Evolutionary conservation across 257 asterid genomes (phyloP).

Genomic region (Forsythia suspensa): DNA sequence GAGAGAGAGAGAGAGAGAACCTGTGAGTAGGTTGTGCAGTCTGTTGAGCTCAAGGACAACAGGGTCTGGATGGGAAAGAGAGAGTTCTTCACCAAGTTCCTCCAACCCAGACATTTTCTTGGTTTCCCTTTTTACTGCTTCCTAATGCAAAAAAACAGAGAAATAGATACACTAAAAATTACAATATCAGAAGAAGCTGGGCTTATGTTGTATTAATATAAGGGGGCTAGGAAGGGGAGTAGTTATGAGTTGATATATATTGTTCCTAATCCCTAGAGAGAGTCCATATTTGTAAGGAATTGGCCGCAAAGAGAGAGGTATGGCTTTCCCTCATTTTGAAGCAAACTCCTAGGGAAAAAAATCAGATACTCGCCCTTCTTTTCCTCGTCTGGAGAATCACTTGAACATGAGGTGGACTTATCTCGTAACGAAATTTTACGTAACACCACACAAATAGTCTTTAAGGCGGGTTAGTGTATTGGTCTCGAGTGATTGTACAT

Average conservation of each 20-base stretch:
- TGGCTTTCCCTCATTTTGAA: conserved; percentile 40
- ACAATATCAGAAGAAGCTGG: conserved; percentile 21
- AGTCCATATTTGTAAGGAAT: conserved; percentile 57
- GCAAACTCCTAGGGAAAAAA: conserved; percentile 47
- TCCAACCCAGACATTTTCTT: conserved; percentile 44
- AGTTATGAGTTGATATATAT: conserved; percentile 35
- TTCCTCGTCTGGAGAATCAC: conserved; percentile 7
- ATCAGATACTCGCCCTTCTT: conserved; percentile 15
- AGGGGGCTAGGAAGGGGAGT: conserved; percentile 24
- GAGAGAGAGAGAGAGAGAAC: conserved; percentile 27
- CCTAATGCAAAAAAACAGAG: conserved; percentile 8
- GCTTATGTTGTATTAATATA: conserved; percentile 25
- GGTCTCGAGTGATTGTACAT: not conserved
- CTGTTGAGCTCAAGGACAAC: conserved; percentile 70
- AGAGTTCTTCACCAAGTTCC: conserved; percentile 36
- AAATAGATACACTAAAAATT: conserved; percentile 7
- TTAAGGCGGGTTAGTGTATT: no score
- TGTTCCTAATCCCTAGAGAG: conserved; percentile 29
- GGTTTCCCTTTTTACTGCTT: conserved; percentile 2
- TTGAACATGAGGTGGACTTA: not conserved
- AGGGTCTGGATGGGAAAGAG: conserved; percentile 65
- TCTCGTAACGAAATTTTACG: not conserved
- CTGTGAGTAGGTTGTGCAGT: conserved; percentile 78
- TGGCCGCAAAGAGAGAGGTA: conserved; percentile 71
- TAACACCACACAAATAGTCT: not conserved